These are phyloP conservation scores for Scenedesmus sp. DNA, from an alignment of 163 green algal species.

Conservation along the genomic window DNA sequence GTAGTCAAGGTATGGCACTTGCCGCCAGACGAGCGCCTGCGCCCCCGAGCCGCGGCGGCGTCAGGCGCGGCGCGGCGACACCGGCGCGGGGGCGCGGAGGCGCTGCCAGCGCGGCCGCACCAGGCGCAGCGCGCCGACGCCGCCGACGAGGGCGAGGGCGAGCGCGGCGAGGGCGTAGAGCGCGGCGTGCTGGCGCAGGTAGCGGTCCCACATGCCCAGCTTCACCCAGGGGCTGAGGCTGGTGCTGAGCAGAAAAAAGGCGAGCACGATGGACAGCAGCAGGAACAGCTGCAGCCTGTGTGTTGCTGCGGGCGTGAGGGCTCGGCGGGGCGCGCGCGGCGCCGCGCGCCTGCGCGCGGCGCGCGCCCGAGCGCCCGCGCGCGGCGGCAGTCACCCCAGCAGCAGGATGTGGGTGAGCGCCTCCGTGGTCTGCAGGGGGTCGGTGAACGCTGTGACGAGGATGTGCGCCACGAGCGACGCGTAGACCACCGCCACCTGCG, in stretches of 20 bases:
- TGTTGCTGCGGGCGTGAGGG: background rate
- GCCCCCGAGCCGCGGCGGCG: no score
- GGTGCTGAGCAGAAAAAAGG: slow-evolving; percentile 58
- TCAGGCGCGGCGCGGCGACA: no score
- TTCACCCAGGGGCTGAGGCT: slow-evolving; percentile 46
- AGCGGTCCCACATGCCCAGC: slow-evolving; percentile 53
- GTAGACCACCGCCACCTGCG: slow-evolving; percentile 32
- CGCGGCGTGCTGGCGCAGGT: slow-evolving; percentile 43
- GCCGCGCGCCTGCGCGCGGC: background rate
- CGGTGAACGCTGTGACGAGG: slow-evolving; percentile 53
- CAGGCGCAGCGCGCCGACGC: slow-evolving; percentile 36
- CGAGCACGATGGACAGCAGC: slow-evolving; percentile 50
- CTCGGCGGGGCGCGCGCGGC: background rate
- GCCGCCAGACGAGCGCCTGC: slow-evolving; percentile 46
- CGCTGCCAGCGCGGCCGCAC: slow-evolving; percentile 28
- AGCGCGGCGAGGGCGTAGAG: slow-evolving; percentile 44
- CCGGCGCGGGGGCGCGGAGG: no score
- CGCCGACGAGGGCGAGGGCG: slow-evolving; percentile 41
- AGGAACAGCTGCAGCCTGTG: slow-evolving; percentile 52
- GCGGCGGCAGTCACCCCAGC: slow-evolving; percentile 26
- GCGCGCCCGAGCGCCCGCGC: no score
- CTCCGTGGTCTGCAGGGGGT: slow-evolving; percentile 45
- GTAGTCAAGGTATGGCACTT: slow-evolving; percentile 34
- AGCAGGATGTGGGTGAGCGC: slow-evolving; percentile 49
- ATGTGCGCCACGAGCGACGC: slow-evolving; percentile 44